A percentile compares a stretch with the other conserved stretches of the same genome.
phyloP scores from a whole-genome alignment of 2,329 filamentous ascomycete species.

The Aspergillus puulaauensis region DNA sequence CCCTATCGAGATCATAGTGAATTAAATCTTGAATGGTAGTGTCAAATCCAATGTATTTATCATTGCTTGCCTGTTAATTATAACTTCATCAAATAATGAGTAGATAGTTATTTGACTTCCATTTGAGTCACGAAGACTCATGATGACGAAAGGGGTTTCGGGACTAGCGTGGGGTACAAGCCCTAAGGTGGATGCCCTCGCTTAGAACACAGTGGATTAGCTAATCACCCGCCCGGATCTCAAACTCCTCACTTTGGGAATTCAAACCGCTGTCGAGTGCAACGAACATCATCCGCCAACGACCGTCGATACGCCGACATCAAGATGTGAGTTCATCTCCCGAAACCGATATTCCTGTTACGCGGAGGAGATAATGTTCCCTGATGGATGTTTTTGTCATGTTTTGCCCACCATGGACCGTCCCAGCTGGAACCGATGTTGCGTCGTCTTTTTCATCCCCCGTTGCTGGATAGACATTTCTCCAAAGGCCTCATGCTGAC shows the following conservation, averaged over 20 bases:
- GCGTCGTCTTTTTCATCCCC: constrained; percentile 4
- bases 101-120: background rate
- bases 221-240: constrained; percentile 39
- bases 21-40: too few relatives aligned
- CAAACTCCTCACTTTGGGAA: constrained; percentile 42
- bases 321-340: constrained; percentile 45
- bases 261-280: constrained; percentile 38
- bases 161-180: constrained; percentile 26
- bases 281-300: constrained; percentile 47
- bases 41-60: too few relatives aligned
- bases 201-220: constrained; percentile 41
- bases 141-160: background rate
- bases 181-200: constrained; percentile 41
- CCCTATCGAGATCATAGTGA: background rate
- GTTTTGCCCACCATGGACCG: constrained; percentile 5
- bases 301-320: constrained; percentile 48
- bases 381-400: constrained; percentile 18
- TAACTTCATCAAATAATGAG: too few relatives aligned
- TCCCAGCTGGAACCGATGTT: constrained; percentile 10
- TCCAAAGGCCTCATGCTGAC: constrained; percentile 31
- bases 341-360: constrained; percentile 17
- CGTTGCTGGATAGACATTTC: background rate
- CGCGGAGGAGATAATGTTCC: constrained; percentile 20
- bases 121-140: background rate
- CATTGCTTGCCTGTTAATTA: too few relatives aligned